These are phyloP conservation scores for Cyberlindnera nakhonratchasimensis DNA, from an alignment of 805 yeast species.

Conservation along the genomic window DNA sequence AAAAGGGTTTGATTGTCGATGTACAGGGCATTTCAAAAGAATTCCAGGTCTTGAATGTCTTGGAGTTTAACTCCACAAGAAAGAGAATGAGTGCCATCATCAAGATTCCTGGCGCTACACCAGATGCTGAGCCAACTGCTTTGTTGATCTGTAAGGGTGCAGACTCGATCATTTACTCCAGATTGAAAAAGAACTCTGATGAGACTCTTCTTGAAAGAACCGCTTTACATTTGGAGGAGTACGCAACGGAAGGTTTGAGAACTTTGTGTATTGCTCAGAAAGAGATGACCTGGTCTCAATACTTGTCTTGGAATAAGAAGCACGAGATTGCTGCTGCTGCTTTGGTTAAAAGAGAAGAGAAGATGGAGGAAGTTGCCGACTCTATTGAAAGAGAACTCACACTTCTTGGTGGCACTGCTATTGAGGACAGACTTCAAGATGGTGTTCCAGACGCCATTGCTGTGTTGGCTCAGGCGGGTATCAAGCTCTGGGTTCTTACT, in stretches of 20 bases:
- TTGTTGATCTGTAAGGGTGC: conserved; percentile 81
- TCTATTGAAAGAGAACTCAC: conserved; percentile 62
- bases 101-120: conserved; percentile 38
- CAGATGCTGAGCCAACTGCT: conserved; percentile 50
- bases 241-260: conserved; percentile 78
- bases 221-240: conserved; percentile 69
- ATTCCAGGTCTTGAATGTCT: conserved; percentile 63
- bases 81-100: conserved; percentile 85
- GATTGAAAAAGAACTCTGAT: conserved; percentile 48
- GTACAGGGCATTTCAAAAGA: conserved; percentile 70
- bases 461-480: conserved; percentile 68
- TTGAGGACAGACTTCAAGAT: conserved; percentile 78
- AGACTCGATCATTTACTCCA: conserved; percentile 70
- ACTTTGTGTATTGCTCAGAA: conserved; percentile 75
- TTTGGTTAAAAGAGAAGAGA: conserved; percentile 61
- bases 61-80: conserved; percentile 81
- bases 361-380: conserved; percentile 70
- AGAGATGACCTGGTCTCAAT: conserved; percentile 58
- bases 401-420: conserved; percentile 81
- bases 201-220: conserved; percentile 52
- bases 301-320: conserved; percentile 56
- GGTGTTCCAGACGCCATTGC: conserved; percentile 83
- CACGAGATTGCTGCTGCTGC: conserved; percentile 66
- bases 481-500: conserved; percentile 82
- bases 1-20: conserved; percentile 61